phyloP scores from a whole-genome alignment of 2,329 filamentous ascomycete genomes.

The Cercospora zeina region DNA sequence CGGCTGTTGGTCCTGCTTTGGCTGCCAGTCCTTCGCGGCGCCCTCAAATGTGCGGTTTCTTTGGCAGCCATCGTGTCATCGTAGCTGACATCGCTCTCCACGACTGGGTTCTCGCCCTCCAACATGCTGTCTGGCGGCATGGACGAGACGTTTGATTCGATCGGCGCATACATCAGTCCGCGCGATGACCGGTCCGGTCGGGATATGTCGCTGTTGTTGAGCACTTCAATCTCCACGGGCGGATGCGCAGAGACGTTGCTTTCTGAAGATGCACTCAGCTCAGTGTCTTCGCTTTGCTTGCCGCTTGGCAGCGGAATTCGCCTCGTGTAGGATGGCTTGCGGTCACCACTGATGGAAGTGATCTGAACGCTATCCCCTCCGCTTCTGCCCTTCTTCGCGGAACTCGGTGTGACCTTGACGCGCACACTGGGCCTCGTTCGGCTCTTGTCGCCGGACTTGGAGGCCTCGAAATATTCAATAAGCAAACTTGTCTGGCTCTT shows the following conservation, averaged over 20 bases:
- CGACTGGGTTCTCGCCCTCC: slow-evolving; percentile 56
- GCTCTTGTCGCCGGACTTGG: slow-evolving; percentile 61
- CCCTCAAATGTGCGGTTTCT: slow-evolving; percentile 50
- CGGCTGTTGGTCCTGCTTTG: slow-evolving; percentile 65
- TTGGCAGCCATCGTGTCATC: slow-evolving; percentile 41
- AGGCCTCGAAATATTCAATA: slow-evolving; percentile 92
- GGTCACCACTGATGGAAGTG: slow-evolving; percentile 72
- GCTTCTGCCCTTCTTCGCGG: slow-evolving; percentile 55
- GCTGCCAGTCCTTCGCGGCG: slow-evolving; percentile 53
- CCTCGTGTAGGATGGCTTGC: slow-evolving; percentile 68
- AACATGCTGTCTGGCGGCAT: slow-evolving; percentile 73
- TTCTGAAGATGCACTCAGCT: slow-evolving; percentile 74
- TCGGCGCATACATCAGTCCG: slow-evolving; percentile 64
- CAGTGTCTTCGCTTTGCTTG: slow-evolving; percentile 41
- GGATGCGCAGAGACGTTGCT: slow-evolving; percentile 68
- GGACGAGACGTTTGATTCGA: slow-evolving; percentile 81
- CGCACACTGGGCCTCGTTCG: slow-evolving; percentile 79
- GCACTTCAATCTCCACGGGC: slow-evolving; percentile 87
- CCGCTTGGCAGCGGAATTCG: slow-evolving; percentile 63
- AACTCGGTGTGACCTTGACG: slow-evolving; percentile 76
- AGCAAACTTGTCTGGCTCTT: slow-evolving; percentile 85
- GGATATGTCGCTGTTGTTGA: slow-evolving; percentile 68
- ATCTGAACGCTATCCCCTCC: slow-evolving; percentile 78
- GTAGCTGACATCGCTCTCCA: slow-evolving; percentile 46
- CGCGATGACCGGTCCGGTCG: slow-evolving; percentile 51